Evolutionary conservation across 495 filamentous ascomycete species (phyloP).

Genomic region (Evernia prunastri): DNA sequence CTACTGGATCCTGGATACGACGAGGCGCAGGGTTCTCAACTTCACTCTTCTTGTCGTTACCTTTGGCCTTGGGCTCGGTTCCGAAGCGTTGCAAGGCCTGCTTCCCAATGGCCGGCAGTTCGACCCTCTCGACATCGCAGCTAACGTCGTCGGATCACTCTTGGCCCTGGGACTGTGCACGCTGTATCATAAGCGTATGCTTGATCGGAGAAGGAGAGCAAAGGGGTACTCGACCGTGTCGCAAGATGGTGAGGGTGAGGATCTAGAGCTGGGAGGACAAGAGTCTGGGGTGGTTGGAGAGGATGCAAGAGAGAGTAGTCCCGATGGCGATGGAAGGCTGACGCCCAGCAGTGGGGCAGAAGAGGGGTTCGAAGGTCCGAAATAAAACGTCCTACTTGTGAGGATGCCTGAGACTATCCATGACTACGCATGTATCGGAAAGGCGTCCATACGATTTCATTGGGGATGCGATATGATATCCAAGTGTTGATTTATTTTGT

Average conservation of each 20-base stretch:
- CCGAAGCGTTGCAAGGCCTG: slow-evolving; percentile 75
- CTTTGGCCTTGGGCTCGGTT: slow-evolving; percentile 65
- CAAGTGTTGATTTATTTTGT: neutral
- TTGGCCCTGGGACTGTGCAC: slow-evolving; percentile 64
- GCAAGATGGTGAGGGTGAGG: slow-evolving; percentile 40
- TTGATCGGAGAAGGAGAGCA: slow-evolving; percentile 74
- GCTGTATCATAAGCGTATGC: slow-evolving; percentile 93
- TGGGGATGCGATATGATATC: neutral
- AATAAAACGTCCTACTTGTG: slow-evolving; percentile 2
- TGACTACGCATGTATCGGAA: neutral
- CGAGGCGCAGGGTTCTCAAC: slow-evolving; percentile 74
- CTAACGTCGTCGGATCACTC: slow-evolving; percentile 77
- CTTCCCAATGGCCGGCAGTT: slow-evolving; percentile 78
- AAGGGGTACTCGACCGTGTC: slow-evolving; percentile 62
- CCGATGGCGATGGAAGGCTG: slow-evolving; percentile 22
- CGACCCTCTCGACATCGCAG: slow-evolving; percentile 77
- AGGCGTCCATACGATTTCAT: neutral
- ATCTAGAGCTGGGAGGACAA: slow-evolving; percentile 52
- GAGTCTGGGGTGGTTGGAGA: slow-evolving; percentile 54
- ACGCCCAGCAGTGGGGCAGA: slow-evolving; percentile 24
- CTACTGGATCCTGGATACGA: slow-evolving; percentile 96
- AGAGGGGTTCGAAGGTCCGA: slow-evolving; percentile 13
- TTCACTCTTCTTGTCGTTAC: slow-evolving; percentile 79
- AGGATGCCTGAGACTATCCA: neutral
- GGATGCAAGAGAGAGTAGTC: slow-evolving; percentile 42